Evolutionary conservation across 2,329 filamentous ascomycete species (phyloP).

Genomic region (Fusarium sp.): DNA sequence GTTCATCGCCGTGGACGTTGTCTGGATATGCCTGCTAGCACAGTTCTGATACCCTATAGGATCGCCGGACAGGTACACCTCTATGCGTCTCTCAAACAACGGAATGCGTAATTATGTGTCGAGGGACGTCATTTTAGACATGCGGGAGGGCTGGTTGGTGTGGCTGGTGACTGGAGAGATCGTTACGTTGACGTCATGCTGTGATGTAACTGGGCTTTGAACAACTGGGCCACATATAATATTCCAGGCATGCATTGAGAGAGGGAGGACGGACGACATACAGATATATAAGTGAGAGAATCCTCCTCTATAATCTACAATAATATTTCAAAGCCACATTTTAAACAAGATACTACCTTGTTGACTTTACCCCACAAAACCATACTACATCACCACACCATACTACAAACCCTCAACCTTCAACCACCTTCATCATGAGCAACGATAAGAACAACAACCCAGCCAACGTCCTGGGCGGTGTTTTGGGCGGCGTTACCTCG

Average conservation of each 20-base stretch:
- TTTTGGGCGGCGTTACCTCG: constrained; percentile 50
- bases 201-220: constrained; percentile 13
- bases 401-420: neutral
- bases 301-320: constrained; percentile 11
- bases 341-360: neutral
- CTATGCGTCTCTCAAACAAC: constrained; percentile 13
- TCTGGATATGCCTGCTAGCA: constrained; percentile 24
- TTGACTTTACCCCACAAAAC: constrained; percentile 5
- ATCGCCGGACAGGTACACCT: constrained; percentile 16
- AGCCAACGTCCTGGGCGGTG: constrained; percentile 47
- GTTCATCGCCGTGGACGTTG: neutral
- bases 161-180: constrained; percentile 28
- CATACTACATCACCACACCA: constrained; percentile 4
- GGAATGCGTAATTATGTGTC: constrained; percentile 33
- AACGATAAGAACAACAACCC: constrained; percentile 40
- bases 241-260: too few relatives aligned
- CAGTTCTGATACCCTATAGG: constrained; percentile 18
- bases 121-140: constrained; percentile 39
- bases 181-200: constrained; percentile 39
- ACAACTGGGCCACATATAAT: neutral
- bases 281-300: constrained; percentile 19
- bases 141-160: constrained; percentile 21
- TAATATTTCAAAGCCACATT: constrained; percentile 11
- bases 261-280: constrained; percentile 20
- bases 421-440: constrained; percentile 31